Conservation (phyloP, 306 rosid species). For the Fagus crenata region DNA sequence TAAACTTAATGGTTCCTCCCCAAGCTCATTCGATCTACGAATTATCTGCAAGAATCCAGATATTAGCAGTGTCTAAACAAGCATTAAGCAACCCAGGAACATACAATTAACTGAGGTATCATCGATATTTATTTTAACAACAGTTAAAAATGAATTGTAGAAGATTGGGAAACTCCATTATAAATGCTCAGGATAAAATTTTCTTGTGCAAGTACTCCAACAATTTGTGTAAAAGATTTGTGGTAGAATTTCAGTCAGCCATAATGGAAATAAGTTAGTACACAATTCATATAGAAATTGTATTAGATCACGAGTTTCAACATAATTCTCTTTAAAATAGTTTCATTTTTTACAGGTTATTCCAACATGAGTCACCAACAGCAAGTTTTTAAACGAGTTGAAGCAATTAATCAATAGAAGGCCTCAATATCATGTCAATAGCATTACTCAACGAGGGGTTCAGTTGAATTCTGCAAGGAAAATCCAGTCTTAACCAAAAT, state of each 20-base stretch:
- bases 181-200: background rate
- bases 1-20: slow-evolving; percentile 72
- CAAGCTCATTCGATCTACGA: slow-evolving; percentile 74
- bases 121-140: background rate
- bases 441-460: background rate
- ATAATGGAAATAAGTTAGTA: too few relatives aligned
- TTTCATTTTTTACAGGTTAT: background rate
- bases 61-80: slow-evolving; percentile 31
- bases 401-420: background rate
- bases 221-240: background rate
- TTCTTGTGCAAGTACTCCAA: background rate
- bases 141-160: background rate
- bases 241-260: background rate
- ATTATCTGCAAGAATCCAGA: slow-evolving; percentile 66
- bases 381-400: background rate
- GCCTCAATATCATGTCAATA: background rate
- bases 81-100: slow-evolving; percentile 20
- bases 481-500: background rate
- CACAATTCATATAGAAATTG: too few relatives aligned
- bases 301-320: background rate
- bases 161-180: background rate
- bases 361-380: background rate
- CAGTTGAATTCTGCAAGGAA: background rate
- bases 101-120: slow-evolving; percentile 10
- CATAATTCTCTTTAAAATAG: background rate